Base-by-base conservation (phyloP, 768 basidiomycete species). In the Tricholomella constricta region DNA sequence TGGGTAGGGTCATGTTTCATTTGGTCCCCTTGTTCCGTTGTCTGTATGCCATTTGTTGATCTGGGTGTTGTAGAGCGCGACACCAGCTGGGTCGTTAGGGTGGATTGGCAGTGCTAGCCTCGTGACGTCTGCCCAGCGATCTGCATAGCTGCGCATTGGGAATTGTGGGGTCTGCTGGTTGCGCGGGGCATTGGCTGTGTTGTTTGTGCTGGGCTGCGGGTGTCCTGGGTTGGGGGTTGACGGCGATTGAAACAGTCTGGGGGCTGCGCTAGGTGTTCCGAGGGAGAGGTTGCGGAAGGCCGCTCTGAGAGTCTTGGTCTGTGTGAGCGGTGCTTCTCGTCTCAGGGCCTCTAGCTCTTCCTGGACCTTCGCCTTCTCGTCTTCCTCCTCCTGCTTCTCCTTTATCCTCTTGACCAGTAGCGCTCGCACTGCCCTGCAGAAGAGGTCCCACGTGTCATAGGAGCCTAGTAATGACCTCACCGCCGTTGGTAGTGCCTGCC, bases 1-100 rank as follows among this genome's bases (percentile, higher is more conserved):
- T n/a, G 67, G 66, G 45, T 61, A 61, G 1, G 62, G 66, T 2
- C 58, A 55, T 1, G 8, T 12, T 19, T 52, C 51, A 17, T 36
- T 52, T 4, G 44, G 32, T 19, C 26, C 9, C 4, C 4, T 8
- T 8, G 6, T 34, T 15, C 49, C 49, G 19, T 32, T 8, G 8
- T 42, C 43, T 9, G 3, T 26, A 7, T 19, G 19, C 46, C 45
- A 54, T 10, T 34, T 38, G 1, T 6, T 36, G 15, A 54, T 22
- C 17, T 46, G 45, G 5, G 35, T 17, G 8, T 34, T 35, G 38
- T 53, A 53, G 7, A 47, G 17, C 2, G 25, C 31, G 17, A 29
- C 15, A 12, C 46, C 46, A 3, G 29, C 46, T 11, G 45, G 31
- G 1, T 38, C 48, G 40, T 54, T 37, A 1, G 46, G 46, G 32